These are phyloP conservation scores for Chlorella ohadii DNA, from an alignment of 139 green algal genomes.

Conservation along the genomic window DNA sequence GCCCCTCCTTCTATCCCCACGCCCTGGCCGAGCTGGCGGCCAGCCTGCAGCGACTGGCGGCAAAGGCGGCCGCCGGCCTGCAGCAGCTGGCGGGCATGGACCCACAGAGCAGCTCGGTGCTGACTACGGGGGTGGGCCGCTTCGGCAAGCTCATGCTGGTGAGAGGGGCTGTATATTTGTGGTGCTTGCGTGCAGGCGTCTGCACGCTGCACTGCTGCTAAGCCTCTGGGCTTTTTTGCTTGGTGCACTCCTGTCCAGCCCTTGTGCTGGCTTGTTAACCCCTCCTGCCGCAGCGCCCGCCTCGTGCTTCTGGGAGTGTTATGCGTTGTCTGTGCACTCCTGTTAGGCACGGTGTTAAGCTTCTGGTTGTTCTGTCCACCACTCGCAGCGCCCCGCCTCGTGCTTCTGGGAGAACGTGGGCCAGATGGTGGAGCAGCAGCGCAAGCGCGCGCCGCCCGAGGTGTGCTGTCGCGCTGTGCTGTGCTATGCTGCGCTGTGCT, in stretches of 20 bases:
- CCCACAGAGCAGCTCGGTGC: background rate
- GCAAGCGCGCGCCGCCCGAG: conserved; percentile 9
- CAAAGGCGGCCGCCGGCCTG: background rate
- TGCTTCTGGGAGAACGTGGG: conserved; percentile 36
- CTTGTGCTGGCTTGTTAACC: no score
- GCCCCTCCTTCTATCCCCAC: conserved; percentile 58
- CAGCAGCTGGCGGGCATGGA: background rate
- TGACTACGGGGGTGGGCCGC: conserved; percentile 5
- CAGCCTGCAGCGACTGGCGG: conserved; percentile 42
- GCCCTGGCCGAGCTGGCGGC: conserved; percentile 66
- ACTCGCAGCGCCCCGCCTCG: conserved; percentile 1
- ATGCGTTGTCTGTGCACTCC: no score
- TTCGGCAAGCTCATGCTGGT: conserved; percentile 29
- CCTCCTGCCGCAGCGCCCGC: no score
- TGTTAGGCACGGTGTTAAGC: no score
- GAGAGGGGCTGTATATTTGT: background rate
- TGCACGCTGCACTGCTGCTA: no score
- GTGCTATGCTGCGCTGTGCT: background rate
- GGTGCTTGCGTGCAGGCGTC: no score
- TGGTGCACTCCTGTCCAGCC: no score
- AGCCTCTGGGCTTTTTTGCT: no score
- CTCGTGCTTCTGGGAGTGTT: no score
- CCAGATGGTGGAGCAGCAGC: conserved; percentile 31
- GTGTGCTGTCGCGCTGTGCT: background rate
- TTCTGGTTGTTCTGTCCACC: no score